Base-by-base conservation (phyloP, 495 filamentous ascomycete species). In the Neurospora sp. region DNA sequence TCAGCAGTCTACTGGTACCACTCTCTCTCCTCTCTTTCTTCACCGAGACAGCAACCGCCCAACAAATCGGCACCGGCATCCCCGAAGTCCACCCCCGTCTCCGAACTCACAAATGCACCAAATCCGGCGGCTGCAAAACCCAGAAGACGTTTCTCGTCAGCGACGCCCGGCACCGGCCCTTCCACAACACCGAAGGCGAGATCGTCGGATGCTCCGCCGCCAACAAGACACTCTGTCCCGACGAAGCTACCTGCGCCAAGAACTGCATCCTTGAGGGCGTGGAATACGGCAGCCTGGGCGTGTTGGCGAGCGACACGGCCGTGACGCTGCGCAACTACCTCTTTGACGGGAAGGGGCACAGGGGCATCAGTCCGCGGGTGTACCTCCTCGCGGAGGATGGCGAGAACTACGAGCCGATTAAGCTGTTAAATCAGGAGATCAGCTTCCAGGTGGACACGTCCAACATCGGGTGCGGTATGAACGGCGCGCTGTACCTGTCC, bases 401-500 rank as follows among this genome's bases (percentile, higher is more conserved):
- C 66, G 76, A 82, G 69, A 87, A 89, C 72, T 92, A 92, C 81
- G 84, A 89, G 70, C 83, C 87, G 82, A 77, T 91, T 71, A 82
- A 87, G 72, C 82, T 91, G 10, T 81, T 87, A 20, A 87, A 87
- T 74, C 79, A 86, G 72, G 90, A 92, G 73, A 79, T 92, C 70
- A 81, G 84, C 39, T 91, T 91, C 77, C 89, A 91, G 71, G 87
- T 92, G 22, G 89, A 92, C 76, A 83, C 87, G 4, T 88, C 86
- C 35, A 82, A 84, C 9, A 82, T 91, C 1, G 85, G 84, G 3
- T 92, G 90, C 76, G 90, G 90, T 4, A 85, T 90, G 82, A 92
- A 92, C 80, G 89, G 88, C 68, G 90, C 90, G 3, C 82, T 92
- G 14, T 92, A 91, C 79, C 83, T 92, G 40, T 86, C 87, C 37